Evolutionary conservation across 2,329 filamentous ascomycete genomes (phyloP), one percentile per base, ranked within the genome.

Genomic region (Aspergillus melleus): DNA sequence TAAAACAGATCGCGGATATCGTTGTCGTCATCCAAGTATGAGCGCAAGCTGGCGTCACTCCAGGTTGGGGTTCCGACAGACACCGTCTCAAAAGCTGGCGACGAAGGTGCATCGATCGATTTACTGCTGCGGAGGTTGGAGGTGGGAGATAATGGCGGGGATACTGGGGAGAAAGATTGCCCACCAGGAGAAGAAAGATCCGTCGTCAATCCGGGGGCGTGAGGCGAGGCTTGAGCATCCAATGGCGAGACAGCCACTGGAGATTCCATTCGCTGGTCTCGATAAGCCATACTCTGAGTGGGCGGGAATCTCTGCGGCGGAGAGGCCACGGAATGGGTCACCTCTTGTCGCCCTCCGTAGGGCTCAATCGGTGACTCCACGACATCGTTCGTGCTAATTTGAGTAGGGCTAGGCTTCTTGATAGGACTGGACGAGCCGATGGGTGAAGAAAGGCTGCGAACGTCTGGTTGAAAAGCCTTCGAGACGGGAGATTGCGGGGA

Each of bases 1-100:
- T 93, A 85, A 54, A 98, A 83, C 72, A 98, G 85, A 73, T 99
- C 94, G 54, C 91, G 87, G 66, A 99, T 92, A 64, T 96, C 92
- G 36, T 88, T 88, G 61, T 91, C 88, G 66, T 95, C 92, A 66
- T 98, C 94, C 69, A 98, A 90, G 77, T 97, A 99, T 14, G 90
- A 89, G 61, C 92, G 87, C 29, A 99, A 84, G 68, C 88, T 91
- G 58, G 87, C 83, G 74, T 98, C 94, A 63, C 92, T 94, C 95
- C 95, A 99, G 0, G 87, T 86, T 26, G 88, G 83, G 20, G 84
- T 83, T 16, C 70, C 69, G 29, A 84, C 80, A 24, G 84, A 83
- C 29, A 85, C 83, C 4, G 81, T 83, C 22, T 85, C 84, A 39
- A 84, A 83, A 19, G 83, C 11, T 9, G 44, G 80, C 54, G 79